Evolutionary conservation across 352 stramenopile species (phyloP).

Genomic region (Phytophthora citricola): DNA sequence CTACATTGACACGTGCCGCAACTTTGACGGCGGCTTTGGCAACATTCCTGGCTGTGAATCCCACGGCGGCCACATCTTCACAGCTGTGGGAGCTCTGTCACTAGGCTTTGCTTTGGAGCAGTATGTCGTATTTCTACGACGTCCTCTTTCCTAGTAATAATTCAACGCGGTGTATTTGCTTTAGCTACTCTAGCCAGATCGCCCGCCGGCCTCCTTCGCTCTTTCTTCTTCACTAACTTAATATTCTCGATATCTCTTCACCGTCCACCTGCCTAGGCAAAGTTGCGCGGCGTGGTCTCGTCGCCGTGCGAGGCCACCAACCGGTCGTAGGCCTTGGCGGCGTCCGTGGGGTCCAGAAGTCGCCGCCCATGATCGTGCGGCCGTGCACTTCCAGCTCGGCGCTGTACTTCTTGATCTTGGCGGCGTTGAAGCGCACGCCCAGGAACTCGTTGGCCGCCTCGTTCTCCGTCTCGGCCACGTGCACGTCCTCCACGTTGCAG

Average conservation of each 20-base stretch:
- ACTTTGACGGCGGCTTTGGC: conserved; percentile 96
- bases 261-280: conserved; percentile 16
- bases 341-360: conserved; percentile 78
- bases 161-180: too few species aligned
- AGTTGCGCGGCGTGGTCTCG: conserved; percentile 67
- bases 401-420: conserved; percentile 79
- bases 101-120: conserved; percentile 77
- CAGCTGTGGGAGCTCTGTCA: conserved; percentile 95
- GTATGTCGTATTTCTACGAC: conserved; percentile 45
- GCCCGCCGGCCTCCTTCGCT: too few species aligned
- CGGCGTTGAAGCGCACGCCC: conserved; percentile 66
- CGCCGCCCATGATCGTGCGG: conserved; percentile 63
- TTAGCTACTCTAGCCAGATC: too few species aligned
- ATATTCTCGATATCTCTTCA: neutral
- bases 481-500: conserved; percentile 37
- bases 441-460: conserved; percentile 63
- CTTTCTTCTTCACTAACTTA: neutral
- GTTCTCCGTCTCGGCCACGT: conserved; percentile 49
- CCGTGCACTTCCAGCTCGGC: conserved; percentile 65
- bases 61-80: conserved; percentile 98
- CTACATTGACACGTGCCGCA: conserved; percentile 96
- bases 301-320: conserved; percentile 74
- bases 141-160: conserved; percentile 27
- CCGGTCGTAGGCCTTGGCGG: conserved; percentile 74
- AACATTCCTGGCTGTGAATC: conserved; percentile 96